Conservation (phyloP, 169 alveolate species). For the Pseudocohnilembus persalinus region DNA sequence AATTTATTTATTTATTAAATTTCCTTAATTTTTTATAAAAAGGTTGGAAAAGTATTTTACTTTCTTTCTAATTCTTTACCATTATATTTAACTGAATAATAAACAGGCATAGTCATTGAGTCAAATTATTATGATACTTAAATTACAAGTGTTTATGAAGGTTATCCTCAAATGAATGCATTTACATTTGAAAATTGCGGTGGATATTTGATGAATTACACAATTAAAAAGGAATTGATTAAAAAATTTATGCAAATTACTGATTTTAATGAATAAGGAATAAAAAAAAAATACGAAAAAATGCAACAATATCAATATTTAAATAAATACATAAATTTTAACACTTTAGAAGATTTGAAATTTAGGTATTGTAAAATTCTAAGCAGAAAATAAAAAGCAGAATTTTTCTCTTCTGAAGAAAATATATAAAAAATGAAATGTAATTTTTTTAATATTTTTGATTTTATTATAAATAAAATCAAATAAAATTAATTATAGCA, state of each 20-base stretch:
- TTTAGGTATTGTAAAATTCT: constrained; percentile 24
- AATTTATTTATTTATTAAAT: no score
- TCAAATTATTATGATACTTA: constrained; percentile 6
- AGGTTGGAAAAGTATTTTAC: not conserved
- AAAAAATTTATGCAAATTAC: not conserved
- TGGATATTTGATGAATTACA: constrained; percentile 1
- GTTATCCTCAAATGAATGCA: constrained; percentile 15
- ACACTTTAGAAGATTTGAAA: constrained; percentile 14
- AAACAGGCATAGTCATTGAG: constrained; percentile 16
- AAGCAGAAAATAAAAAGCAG: not conserved
- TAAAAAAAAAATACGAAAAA: no score
- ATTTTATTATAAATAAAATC: not conserved
- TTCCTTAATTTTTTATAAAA: no score
- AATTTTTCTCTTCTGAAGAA: not conserved
- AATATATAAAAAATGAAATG: not conserved
- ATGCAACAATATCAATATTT: not conserved
- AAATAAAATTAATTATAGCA: not conserved
- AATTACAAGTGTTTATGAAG: constrained; percentile 21
- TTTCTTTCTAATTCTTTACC: constrained; percentile 9
- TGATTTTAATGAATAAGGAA: not conserved
- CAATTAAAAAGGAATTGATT: not conserved
- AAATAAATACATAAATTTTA: not conserved
- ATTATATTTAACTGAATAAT: constrained; percentile 4
- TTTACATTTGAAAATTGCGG: constrained; percentile 4
- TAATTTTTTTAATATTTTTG: no score